Base-by-base conservation (phyloP, 768 basidiomycete species). In the Mycena pura region DNA sequence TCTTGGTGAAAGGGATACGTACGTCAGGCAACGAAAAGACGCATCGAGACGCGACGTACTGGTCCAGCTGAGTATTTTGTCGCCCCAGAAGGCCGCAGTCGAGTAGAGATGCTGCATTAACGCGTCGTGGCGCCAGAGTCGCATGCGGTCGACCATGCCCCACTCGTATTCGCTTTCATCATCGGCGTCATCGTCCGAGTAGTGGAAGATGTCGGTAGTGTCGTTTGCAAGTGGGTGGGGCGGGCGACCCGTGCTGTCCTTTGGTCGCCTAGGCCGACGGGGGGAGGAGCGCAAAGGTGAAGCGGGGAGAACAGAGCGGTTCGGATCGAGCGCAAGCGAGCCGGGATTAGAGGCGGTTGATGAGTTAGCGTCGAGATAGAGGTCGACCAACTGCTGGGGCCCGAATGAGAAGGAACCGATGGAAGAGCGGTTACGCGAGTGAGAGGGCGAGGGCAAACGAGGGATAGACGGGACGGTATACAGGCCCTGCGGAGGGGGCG, bases 101-200 rank as follows among this genome's bases (percentile, higher is more conserved):
- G 95, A 93, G 74, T 99, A 97, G 13, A 99, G 78, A 80, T 99
- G 97, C 75, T 99, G 97, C 89, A 96, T 95, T 65, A 99, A 84
- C 39, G 97, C 96, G 77, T 99, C 97, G 70, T 99, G 96, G 39
- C 97, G 81, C 96, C 96, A 99, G 41, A 95, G 78, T 58, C 97
- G 83, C 94, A 99, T 96, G 28, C 96, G 86, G 76, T 98, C 96
- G 3, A 99, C 88, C 82, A 93, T 88, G 2, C 87, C 87, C 93
- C 92, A 95, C 65, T 90, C 87, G 44, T 84, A 81, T 39, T 82
- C 83, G 36, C 80, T 82, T 32, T 84, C 80, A 36, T 84, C 86
- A 44, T 86, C 84, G 21, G 81, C 85, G 51, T 82, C 84, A 57
- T 84, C 87, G 14, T 82, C 84, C 21, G 84, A 81, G 63, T 90